Base-by-base conservation (phyloP, 306 rosid genomes). In the Cotoneaster glaucophyllus region DNA sequence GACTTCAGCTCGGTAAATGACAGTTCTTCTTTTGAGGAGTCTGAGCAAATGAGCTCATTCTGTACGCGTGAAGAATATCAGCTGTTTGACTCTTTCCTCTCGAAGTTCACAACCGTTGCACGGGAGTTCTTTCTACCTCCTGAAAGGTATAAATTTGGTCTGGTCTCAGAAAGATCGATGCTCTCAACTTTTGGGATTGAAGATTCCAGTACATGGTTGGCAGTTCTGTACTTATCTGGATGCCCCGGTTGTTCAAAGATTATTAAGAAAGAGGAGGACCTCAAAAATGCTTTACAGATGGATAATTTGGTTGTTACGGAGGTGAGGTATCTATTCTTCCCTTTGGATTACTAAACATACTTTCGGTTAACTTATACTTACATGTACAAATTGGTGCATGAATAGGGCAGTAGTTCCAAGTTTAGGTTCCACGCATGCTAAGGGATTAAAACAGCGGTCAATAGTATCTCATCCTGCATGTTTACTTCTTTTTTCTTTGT, bases 181-280 rank as follows among this genome's bases (percentile, higher is more conserved):
- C 93, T 95, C 80, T 89, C 97, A 58, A 81, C 91, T 78, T 83
- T 95, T 56, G 96, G 93, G 78, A 81, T 90, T 79, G 88, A 77
- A 77, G 89, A 90, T 82, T 80, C 89, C 70, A 82, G 85, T 79
- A 81, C 96, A 26, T 92, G 98, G 98, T 89, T 90, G 80, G 97
- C 84, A 34, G 84, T 87, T 79, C 83, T 75, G 74, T 81, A 87
- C 77, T 74, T 75, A 54, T 86, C 90, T 78, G 97, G 90, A 64
- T 90, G 97, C 79, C 88, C 91, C 53, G 74, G 85, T 67, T 92
- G 96, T 84, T 85, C 84, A 62, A 89, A 78, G 86, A 85, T 90
- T 85, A 82, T 92, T 64, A 85, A 86, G 76, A 84, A 85, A 71
- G 97, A 82, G 85, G 92, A 81, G 70, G 93, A 89, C 84, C 87